Evolutionary conservation across 164 flowering plant genomes (phyloP).

Genomic region (Echeveria elegans): DNA sequence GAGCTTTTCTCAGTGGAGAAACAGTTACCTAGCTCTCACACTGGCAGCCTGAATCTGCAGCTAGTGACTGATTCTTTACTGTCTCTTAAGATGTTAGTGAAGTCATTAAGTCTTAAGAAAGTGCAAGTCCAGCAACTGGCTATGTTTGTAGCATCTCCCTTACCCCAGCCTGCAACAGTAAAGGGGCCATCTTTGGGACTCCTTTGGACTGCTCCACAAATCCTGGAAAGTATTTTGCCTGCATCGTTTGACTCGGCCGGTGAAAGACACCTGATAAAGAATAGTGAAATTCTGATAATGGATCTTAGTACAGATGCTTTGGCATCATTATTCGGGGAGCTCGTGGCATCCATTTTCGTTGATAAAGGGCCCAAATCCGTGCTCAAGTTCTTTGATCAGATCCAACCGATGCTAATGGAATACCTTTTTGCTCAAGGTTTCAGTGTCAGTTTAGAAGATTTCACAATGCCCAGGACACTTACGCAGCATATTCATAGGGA

Average conservation of each 20-base stretch:
- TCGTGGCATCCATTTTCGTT: slow-evolving; percentile 40
- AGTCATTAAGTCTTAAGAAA: slow-evolving; percentile 29
- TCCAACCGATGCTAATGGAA: slow-evolving; percentile 87
- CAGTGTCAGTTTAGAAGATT: slow-evolving; percentile 63
- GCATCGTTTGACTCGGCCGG: slow-evolving; percentile 39
- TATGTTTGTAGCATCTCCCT: slow-evolving; percentile 39
- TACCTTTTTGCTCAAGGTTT: slow-evolving; percentile 51
- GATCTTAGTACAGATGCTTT: slow-evolving; percentile 39
- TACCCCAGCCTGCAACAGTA: slow-evolving; percentile 49
- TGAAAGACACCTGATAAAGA: slow-evolving; percentile 34
- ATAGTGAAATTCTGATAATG: slow-evolving; percentile 39
- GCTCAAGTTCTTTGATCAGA: slow-evolving; percentile 42
- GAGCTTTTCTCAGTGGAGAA: slow-evolving; percentile 86
- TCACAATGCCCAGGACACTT: slow-evolving; percentile 26
- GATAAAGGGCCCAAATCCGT: slow-evolving; percentile 67
- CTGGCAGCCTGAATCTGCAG: slow-evolving; percentile 68
- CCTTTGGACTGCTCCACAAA: slow-evolving; percentile 62
- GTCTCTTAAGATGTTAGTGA: slow-evolving; percentile 54
- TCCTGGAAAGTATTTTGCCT: slow-evolving; percentile 60
- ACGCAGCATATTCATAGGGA: slow-evolving; percentile 17
- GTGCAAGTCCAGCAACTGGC: slow-evolving; percentile 53
- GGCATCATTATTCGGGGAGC: slow-evolving; percentile 38
- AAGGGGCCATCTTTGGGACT: slow-evolving; percentile 23
- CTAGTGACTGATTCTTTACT: slow-evolving; percentile 64
- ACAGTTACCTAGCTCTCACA: slow-evolving; percentile 85